Evolutionary conservation across 2,329 filamentous ascomycete species (phyloP).

Genomic region (Ophiostoma ulmi): DNA sequence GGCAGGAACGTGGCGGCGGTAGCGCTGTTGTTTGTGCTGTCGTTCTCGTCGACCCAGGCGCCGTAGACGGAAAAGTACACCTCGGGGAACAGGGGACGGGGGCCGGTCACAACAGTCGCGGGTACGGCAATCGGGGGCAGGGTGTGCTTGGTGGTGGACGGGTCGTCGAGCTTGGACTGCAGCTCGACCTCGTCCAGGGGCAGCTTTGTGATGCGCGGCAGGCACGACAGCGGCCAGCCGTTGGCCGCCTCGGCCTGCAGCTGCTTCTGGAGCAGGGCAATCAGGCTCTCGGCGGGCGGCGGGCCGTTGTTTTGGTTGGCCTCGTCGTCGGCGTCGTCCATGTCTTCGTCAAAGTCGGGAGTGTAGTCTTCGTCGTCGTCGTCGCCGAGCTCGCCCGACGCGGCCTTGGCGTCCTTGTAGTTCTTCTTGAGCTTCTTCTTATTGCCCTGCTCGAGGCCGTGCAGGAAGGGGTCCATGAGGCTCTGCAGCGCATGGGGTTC

Average conservation of each 20-base stretch:
- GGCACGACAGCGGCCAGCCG: conserved; percentile 67
- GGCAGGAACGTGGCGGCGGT: conserved; percentile 66
- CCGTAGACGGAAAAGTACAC: conserved; percentile 86
- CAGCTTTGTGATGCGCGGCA: conserved; percentile 64
- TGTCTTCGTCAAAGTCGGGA: neutral
- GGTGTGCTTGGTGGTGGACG: conserved; percentile 61
- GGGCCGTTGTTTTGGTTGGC: conserved; percentile 52
- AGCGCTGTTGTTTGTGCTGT: conserved; percentile 6
- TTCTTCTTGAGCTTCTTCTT: conserved; percentile 15
- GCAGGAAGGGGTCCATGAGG: conserved; percentile 78
- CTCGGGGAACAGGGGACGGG: conserved; percentile 79
- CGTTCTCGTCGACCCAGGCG: conserved; percentile 23
- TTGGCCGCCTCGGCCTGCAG: conserved; percentile 69
- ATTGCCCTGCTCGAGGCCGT: conserved; percentile 20
- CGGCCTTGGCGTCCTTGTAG: conserved; percentile 14
- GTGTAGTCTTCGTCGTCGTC: conserved; percentile 18
- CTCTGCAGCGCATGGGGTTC: conserved; percentile 80
- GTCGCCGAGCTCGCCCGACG: neutral
- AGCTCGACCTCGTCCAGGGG: conserved; percentile 56
- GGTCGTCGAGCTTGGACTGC: conserved; percentile 52
- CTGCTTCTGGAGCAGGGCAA: conserved; percentile 79
- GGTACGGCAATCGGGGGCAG: conserved; percentile 75
- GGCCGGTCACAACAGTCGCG: conserved; percentile 66
- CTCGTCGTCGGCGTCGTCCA: conserved; percentile 12
- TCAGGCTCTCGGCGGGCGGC: conserved; percentile 61